A percentile compares a stretch with the other conserved stretches of the same genome.
Conservation (phyloP, 768 basidiomycete genomes). For the Lentinus tigrinus region DNA sequence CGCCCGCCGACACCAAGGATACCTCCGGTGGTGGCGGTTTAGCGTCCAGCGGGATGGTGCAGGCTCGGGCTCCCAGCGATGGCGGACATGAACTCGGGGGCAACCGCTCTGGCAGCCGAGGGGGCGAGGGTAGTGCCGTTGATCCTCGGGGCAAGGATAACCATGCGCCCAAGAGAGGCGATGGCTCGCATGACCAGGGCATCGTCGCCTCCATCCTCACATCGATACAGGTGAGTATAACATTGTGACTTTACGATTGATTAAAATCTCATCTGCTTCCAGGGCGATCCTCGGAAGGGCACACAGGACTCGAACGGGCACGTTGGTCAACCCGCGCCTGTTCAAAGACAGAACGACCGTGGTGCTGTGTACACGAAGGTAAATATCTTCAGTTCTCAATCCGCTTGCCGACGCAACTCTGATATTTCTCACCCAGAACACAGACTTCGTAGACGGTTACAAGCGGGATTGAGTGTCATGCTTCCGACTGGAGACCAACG, state of each 20-base stretch:
- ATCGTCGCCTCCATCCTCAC: constrained; percentile 6
- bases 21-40: background rate
- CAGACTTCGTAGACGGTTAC: constrained; percentile 15
- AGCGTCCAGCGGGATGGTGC: constrained; percentile 4
- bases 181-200: background rate
- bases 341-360: constrained; percentile 9
- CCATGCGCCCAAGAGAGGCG: background rate
- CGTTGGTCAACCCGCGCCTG: constrained; percentile 11
- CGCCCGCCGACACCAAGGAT: background rate
- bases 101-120: background rate
- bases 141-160: background rate
- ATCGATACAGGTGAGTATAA: constrained; percentile 12
- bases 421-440: background rate
- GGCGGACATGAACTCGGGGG: background rate
- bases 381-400: too few relatives aligned
- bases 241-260: too few relatives aligned
- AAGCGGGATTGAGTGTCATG: constrained; percentile 12
- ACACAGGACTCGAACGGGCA: constrained; percentile 6
- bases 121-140: background rate
- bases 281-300: background rate
- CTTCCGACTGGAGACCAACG: too few relatives aligned
- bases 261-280: background rate
- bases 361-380: constrained; percentile 20
- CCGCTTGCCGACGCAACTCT: too few relatives aligned
- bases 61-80: background rate